Percentiles rank a stretch among this genome's conserved stretches.
Evolutionary conservation across 495 filamentous ascomycete genomes (phyloP).

Genomic region (Penicillium turbatum): DNA sequence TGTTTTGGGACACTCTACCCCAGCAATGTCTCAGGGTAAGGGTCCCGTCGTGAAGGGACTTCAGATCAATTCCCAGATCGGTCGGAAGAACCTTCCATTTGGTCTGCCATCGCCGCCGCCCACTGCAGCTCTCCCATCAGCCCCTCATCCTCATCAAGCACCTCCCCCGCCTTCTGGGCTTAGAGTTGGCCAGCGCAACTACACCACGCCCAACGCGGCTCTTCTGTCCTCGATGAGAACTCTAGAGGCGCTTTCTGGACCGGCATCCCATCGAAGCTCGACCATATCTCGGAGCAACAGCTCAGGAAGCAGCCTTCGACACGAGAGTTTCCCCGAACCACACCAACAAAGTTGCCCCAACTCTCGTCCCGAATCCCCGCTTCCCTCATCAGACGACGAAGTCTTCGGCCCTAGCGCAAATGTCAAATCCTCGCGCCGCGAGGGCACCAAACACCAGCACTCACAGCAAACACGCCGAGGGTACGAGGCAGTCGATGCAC

Average conservation of each 20-base stretch:
- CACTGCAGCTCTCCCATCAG: conserved; percentile 25
- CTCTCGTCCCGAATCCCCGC: conserved; percentile 33
- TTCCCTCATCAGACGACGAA: conserved; percentile 45
- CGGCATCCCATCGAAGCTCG: conserved; percentile 14
- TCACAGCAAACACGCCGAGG: conserved; percentile 11
- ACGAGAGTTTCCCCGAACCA: conserved; percentile 23
- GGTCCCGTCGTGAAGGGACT: conserved; percentile 10
- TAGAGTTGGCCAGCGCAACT: conserved; percentile 14
- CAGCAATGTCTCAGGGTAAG: conserved; percentile 9
- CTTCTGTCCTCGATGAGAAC: conserved; percentile 1
- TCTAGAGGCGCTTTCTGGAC: conserved; percentile 6
- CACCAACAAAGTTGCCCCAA: conserved; percentile 22
- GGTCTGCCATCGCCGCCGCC: conserved; percentile 33
- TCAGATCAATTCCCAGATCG: conserved; percentile 16
- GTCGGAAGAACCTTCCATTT: conserved; percentile 24
- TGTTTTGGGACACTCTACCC: conserved; percentile 15
- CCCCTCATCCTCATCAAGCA: conserved; percentile 23
- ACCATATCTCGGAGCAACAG: conserved; percentile 29
- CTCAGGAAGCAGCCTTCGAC: conserved; percentile 24
- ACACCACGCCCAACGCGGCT: conserved; percentile 11
- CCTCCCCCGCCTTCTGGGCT: conserved; percentile 11
- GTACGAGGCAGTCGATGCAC: conserved; percentile 12
- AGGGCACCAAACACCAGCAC: conserved; percentile 6
- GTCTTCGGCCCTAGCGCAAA: conserved; percentile 19
- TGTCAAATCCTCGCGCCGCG: conserved; percentile 7